phyloP scores from a whole-genome alignment of 352 stramenopile genomes.

The Globisporangium perplexum region DNA sequence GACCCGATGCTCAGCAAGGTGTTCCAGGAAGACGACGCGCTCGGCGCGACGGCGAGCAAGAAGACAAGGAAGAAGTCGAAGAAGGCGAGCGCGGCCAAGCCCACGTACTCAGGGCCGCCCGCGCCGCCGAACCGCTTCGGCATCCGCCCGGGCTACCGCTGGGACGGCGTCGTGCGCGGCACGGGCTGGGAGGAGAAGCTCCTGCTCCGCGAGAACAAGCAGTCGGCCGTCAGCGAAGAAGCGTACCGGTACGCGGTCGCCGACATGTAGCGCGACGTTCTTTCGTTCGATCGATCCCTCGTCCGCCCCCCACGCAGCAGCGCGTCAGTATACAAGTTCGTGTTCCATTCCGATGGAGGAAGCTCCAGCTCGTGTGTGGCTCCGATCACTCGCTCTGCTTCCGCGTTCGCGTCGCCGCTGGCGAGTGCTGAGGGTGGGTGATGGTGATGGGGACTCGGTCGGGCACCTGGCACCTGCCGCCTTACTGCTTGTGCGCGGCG shows the following conservation, averaged over 20 bases:
- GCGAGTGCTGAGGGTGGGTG: no score
- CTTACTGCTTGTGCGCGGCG: conserved; percentile 52
- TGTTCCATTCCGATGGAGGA: not conserved
- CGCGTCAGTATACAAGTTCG: not conserved
- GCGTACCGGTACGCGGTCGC: conserved; percentile 77
- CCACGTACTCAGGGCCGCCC: conserved; percentile 65
- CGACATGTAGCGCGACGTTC: conserved; percentile 57
- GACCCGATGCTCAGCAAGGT: conserved; percentile 75
- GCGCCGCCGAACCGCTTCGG: conserved; percentile 81
- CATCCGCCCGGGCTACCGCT: conserved; percentile 96
- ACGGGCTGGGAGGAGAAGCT: conserved; percentile 96
- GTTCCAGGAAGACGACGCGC: conserved; percentile 56
- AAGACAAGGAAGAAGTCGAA: conserved; percentile 44
- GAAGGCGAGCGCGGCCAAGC: conserved; percentile 32
- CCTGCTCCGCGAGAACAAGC: conserved; percentile 72
- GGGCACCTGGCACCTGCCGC: not conserved
- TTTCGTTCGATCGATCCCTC: not conserved
- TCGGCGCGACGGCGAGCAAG: conserved; percentile 27
- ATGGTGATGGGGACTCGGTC: not conserved
- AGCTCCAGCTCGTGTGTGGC: not conserved
- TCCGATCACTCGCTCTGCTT: not conserved
- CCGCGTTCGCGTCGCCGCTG: not conserved
- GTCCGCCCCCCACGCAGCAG: not conserved
- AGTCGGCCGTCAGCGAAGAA: conserved; percentile 55
- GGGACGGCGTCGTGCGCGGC: conserved; percentile 96